Evolutionary conservation across 306 rosid species (phyloP).

Genomic region (Spatholobus suberectus): DNA sequence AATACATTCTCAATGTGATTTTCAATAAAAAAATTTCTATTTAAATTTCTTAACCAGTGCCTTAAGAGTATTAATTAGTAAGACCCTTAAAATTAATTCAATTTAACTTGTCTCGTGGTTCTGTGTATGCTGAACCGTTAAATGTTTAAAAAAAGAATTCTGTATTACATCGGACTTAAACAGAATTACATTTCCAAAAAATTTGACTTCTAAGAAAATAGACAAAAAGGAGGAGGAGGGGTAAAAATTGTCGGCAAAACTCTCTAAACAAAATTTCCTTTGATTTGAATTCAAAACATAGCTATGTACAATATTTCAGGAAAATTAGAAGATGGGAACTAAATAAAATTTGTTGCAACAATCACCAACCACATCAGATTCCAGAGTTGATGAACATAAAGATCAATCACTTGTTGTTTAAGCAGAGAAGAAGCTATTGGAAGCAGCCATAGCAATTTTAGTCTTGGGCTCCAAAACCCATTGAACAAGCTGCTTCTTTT

Average conservation of each 20-base stretch:
- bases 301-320: constrained; percentile 18
- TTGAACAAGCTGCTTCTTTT: constrained; percentile 43
- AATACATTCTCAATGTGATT: too few species aligned
- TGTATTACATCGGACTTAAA: too few species aligned
- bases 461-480: constrained; percentile 62
- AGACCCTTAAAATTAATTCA: too few species aligned
- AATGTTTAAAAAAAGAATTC: too few species aligned
- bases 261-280: background rate
- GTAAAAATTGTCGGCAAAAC: too few species aligned
- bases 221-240: too few species aligned
- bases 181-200: too few species aligned
- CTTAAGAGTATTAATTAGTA: too few species aligned
- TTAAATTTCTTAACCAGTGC: too few species aligned
- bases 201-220: background rate
- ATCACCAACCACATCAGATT: background rate
- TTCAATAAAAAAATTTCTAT: too few species aligned
- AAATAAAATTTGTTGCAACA: background rate
- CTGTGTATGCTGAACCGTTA: too few species aligned
- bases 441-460: constrained; percentile 72
- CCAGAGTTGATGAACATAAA: background rate
- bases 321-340: background rate
- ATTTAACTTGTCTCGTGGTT: too few species aligned
- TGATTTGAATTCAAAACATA: background rate
- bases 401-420: constrained; percentile 11
- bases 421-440: constrained; percentile 86